These are phyloP conservation scores for Eimeria brunetti DNA, from an alignment of 169 alveolate genomes.

Conservation along the genomic window DNA sequence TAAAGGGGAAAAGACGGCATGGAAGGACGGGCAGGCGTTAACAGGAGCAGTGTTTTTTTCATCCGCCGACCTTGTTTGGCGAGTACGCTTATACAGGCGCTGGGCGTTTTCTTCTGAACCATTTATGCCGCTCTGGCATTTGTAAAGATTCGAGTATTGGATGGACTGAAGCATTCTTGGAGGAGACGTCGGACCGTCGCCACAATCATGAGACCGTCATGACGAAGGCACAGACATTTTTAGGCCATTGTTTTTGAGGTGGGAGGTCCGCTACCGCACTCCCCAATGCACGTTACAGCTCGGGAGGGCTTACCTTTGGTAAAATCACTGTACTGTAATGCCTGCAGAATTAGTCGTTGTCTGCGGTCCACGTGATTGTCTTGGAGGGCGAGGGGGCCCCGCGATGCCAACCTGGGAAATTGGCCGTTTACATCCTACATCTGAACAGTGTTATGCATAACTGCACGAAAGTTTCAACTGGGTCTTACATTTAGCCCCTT, in stretches of 20 bases:
- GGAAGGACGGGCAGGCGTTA: slow-evolving; percentile 68
- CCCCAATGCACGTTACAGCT: not conserved
- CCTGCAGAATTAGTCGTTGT: not conserved
- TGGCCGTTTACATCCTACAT: no score
- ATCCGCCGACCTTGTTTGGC: not conserved
- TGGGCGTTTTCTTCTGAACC: not conserved
- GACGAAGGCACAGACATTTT: not conserved
- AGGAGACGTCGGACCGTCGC: not conserved
- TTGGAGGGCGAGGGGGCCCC: not conserved
- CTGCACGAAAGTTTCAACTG: not conserved
- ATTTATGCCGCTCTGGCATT: not conserved
- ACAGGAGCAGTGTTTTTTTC: not conserved
- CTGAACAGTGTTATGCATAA: no score
- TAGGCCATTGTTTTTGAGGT: not conserved
- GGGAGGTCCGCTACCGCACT: not conserved
- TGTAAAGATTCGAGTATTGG: not conserved
- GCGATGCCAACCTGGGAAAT: not conserved
- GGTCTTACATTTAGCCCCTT: not conserved
- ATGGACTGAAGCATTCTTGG: not conserved
- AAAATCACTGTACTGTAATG: slow-evolving; percentile 1
- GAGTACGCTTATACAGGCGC: not conserved
- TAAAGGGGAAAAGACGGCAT: slow-evolving; percentile 58
- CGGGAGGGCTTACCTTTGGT: not conserved
- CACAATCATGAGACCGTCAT: not conserved
- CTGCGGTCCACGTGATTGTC: not conserved